Base-by-base conservation (phyloP, 495 filamentous ascomycete species). In the Extremus antarcticus region DNA sequence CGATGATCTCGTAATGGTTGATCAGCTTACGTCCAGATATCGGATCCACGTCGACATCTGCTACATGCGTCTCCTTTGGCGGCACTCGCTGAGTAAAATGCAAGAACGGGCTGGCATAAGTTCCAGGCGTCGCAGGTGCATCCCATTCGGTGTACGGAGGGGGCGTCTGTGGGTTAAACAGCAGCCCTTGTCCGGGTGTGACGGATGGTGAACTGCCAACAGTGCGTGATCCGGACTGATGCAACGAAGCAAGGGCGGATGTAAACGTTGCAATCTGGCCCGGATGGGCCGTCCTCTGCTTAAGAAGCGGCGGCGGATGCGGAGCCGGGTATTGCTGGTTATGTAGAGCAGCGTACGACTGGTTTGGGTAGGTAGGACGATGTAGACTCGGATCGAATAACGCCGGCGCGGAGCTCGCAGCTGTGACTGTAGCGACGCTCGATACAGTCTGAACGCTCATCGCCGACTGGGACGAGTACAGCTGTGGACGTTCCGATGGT, bases 1-100 rank as follows among this genome's bases (percentile, higher is more conserved):
- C 84, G 53, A 97, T 82, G 63, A 99, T 87, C 63, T 95, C 88
- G 68, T 99, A 99, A 58, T 95, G 81, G 63, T 99, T 99, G 75
- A 99, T 91, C 40, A 86, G 75, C 69, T 99, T 99, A 54, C 91
- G 84, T 47, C 92, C 92, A 8, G 92, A 94, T 51, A 87, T 75
- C 24, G 78, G 75, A 66, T 97, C 88, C 45, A 87, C 78, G 63
- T 97, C 94, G 54, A 94, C 82, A 65, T 90, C 86, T 10, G 87
- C 89, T 38, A 86, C 84, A 66, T 94, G 86, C 15, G 90, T 96
- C 57, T 74, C 71, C 51, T 71, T 74, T 19, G 70, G 70, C 21
- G 62, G 58, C 49, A 68, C 65, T 22, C 66, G 54, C 1, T 72
- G 71, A 2, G 68, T 70, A 51, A 64, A 66, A 50, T 74, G 71